Base-by-base conservation (phyloP, 2,329 filamentous ascomycete species). In the Pseudocercospora crystallina region DNA sequence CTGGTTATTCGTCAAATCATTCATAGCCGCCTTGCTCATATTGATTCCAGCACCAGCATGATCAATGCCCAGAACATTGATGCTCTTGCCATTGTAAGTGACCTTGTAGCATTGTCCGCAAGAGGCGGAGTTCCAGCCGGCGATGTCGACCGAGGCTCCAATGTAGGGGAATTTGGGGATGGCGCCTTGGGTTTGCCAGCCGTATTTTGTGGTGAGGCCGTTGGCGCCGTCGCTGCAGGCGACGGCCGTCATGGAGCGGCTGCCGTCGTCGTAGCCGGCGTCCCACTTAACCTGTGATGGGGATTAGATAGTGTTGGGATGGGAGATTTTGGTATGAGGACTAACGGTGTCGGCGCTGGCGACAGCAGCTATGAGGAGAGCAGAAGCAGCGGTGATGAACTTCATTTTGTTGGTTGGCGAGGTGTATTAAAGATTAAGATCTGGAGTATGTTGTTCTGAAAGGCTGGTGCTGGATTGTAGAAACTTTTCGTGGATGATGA, bases 161-260 rank as follows among this genome's bases (percentile, higher is more conserved):
- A 80, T 73, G 57, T 70, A 64, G 29, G 77, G 76, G 69, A 77
- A 79, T 17, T 60, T 63, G 11, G 76, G 72, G 30, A 80, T 61
- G 8, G 65, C 59, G 47, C 70, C 73, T 51, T 78, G 75, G 4
- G 71, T 61, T n/a, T 44, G 46, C 45, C 42, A 87, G 61, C 76
- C 76, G 71, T 81, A 81, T 62, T 75, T 78, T 61, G 79, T 82
- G 56, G 81, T 80, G 55, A 89, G 77, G 51, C 86, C 86, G 70
- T 88, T 85, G 54, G 56, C 40, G 47, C 86, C 86, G 64, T 89
- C 82, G 30, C 82, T 86, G 79, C 86, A 90, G 54, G 83, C 68
- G 38, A 90, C 77, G 5, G 64, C 68, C 31, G 71, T 75, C 47
- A 91, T 68, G 38, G 80, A 75, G 51, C 82, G 79, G 53, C 59